A percentile compares a stretch with the other conserved stretches of the same genome.
phyloP scores from a whole-genome alignment of 2,329 filamentous ascomycete genomes.

The Colletotrichum sp. region DNA sequence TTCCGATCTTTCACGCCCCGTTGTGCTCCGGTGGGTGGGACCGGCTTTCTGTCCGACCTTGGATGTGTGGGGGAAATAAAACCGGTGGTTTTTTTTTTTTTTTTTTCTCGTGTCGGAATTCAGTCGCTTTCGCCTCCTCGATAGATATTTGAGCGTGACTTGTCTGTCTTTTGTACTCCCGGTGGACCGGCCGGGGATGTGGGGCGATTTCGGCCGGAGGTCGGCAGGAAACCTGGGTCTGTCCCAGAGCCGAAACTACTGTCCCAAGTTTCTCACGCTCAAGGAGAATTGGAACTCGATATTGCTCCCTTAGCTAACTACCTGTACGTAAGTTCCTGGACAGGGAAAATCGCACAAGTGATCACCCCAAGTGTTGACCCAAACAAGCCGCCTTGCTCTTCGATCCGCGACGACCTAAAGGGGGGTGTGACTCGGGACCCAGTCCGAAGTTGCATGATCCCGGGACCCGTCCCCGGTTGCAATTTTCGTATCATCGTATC shows the following conservation, averaged over 20 bases:
- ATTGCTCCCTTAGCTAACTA: neutral
- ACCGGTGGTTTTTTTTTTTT: no score
- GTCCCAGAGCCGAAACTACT: neutral
- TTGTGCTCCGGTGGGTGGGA: no score
- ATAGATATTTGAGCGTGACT: neutral
- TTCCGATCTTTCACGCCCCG: no score
- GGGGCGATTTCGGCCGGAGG: neutral
- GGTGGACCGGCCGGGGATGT: neutral
- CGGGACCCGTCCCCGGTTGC: neutral
- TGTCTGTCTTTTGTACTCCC: neutral
- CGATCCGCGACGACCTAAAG: neutral
- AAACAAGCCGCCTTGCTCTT: neutral
- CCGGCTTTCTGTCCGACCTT: no score
- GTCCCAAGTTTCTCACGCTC: fast-evolving
- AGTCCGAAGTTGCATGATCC: neutral
- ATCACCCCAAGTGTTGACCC: neutral
- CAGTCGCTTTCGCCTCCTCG: neutral
- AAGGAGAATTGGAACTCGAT: neutral
- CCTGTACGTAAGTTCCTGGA: neutral
- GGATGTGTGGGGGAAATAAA: no score
- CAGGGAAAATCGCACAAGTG: fast-evolving
- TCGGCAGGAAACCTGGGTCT: neutral
- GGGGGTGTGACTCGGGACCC: neutral
- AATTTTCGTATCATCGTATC: neutral
- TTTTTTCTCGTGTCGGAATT: no score